These are phyloP conservation scores for Fimicolochytrium jonesii DNA, from an alignment of 192 early-diverging fungal species.

Conservation along the genomic window DNA sequence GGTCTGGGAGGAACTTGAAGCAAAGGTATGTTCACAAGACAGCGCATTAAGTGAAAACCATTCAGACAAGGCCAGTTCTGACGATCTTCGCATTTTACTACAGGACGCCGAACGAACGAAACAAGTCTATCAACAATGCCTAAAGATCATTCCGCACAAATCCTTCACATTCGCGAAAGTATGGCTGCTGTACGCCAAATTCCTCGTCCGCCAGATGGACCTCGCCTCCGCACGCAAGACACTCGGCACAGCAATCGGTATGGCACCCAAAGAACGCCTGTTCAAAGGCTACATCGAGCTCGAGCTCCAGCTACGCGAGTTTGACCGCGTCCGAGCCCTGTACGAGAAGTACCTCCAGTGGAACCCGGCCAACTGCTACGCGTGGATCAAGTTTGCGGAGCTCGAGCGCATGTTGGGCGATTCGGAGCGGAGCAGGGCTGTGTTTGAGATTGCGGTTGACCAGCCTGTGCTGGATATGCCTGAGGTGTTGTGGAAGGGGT, in stretches of 20 bases:
- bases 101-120: slow-evolving; percentile 77
- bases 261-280: slow-evolving; percentile 85
- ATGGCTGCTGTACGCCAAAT: slow-evolving; percentile 92
- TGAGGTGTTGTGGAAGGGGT: slow-evolving; percentile 97
- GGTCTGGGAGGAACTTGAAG: slow-evolving; percentile 86
- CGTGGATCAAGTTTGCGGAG: slow-evolving; percentile 97
- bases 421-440: slow-evolving; percentile 72
- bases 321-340: slow-evolving; percentile 84
- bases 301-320: slow-evolving; percentile 89
- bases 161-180: slow-evolving; percentile 96
- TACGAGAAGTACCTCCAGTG: slow-evolving; percentile 91
- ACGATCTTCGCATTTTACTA: neutral
- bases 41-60: no score
- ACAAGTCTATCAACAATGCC: slow-evolving; percentile 75
- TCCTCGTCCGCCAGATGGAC: slow-evolving; percentile 77
- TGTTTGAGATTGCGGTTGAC: slow-evolving; percentile 87
- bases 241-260: slow-evolving; percentile 81
- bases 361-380: slow-evolving; percentile 79
- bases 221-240: slow-evolving; percentile 68
- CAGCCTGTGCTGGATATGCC: slow-evolving; percentile 96
- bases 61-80: no score
- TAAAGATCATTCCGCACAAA: slow-evolving; percentile 88
- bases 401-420: slow-evolving; percentile 85
- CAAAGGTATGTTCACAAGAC: slow-evolving; percentile 45
- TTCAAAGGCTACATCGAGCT: slow-evolving; percentile 97